Evolutionary conservation across 306 rosid species (phyloP).

Genomic region (Morella rubra): DNA sequence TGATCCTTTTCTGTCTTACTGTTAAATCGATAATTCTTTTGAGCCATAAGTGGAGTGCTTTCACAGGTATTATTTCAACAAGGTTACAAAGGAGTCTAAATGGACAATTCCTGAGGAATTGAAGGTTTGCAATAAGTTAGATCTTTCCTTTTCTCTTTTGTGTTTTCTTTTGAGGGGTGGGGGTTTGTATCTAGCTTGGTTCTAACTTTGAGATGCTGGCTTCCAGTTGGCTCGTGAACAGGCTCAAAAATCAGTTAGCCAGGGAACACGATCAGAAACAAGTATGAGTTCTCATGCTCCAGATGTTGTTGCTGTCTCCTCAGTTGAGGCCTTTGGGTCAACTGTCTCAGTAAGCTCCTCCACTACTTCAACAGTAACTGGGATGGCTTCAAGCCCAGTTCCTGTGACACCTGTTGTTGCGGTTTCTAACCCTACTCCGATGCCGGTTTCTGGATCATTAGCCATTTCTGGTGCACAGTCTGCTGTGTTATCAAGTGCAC

Average conservation of each 20-base stretch:
- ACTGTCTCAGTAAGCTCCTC: constrained; percentile 41
- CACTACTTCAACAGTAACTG: constrained; percentile 47
- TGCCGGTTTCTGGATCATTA: constrained; percentile 48
- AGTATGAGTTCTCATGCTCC: constrained; percentile 44
- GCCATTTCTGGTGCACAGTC: constrained; percentile 45
- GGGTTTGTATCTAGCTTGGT: not conserved
- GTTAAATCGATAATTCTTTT: not conserved
- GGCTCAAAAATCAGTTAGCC: constrained; percentile 66
- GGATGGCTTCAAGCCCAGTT: constrained; percentile 68
- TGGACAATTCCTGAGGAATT: constrained; percentile 99
- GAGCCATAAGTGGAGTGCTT: constrained; percentile 25
- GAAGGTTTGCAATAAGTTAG: constrained; percentile 54
- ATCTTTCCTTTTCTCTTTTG: not conserved
- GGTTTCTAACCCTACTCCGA: constrained; percentile 53
- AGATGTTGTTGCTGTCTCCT: constrained; percentile 34
- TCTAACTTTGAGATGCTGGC: constrained; percentile 32
- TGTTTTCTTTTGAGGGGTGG: not conserved
- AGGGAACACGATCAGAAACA: constrained; percentile 54
- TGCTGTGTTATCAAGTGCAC: constrained; percentile 36
- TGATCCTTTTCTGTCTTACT: not conserved
- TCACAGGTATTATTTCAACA: constrained; percentile 89
- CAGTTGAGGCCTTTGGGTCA: constrained; percentile 43
- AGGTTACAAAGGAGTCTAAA: constrained; percentile 87
- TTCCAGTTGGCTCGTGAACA: constrained; percentile 91
- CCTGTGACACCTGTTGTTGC: constrained; percentile 69